Conservation (phyloP, 345 rosid species). For the Salix koriyanagi region DNA sequence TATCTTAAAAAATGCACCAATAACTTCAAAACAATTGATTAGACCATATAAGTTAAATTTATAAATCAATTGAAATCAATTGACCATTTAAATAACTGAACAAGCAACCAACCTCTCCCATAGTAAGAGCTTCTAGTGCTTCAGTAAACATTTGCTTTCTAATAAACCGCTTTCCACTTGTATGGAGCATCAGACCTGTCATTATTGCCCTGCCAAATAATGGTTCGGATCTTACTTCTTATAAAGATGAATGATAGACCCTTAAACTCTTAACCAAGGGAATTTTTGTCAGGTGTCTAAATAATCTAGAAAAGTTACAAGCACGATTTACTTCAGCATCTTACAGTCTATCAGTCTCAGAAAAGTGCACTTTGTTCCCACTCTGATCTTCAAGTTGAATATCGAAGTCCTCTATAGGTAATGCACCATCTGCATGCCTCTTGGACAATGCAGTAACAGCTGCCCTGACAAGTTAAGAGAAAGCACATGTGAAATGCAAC, state of each 20-base stretch:
- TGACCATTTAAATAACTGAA: not conserved
- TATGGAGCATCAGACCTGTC: constrained; percentile 93
- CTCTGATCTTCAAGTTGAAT: constrained; percentile 85
- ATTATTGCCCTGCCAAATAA: constrained; percentile 58
- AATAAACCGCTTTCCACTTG: constrained; percentile 65
- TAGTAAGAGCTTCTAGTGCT: constrained; percentile 82
- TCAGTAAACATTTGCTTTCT: constrained; percentile 55
- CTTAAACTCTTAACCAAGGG: not conserved
- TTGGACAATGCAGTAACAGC: constrained; percentile 71
- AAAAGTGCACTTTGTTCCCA: constrained; percentile 57
- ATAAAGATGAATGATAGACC: not conserved
- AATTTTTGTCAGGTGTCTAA: not conserved
- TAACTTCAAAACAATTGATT: not conserved
- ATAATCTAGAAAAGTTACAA: not conserved
- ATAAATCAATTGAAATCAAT: not conserved
- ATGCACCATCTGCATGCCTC: constrained; percentile 73
- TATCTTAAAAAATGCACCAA: not conserved
- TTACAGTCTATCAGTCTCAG: constrained; percentile 83
- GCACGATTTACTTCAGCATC: constrained; percentile 3
- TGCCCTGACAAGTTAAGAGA: constrained; percentile 46
- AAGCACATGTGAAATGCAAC: not conserved
- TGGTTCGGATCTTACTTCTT: constrained; percentile 4
- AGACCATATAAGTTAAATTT: not conserved
- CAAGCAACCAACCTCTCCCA: constrained; percentile 72
- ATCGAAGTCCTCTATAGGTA: constrained; percentile 67